phyloP scores from a whole-genome alignment of 2,329 filamentous ascomycete genomes.

The Neonectria coccinea region DNA sequence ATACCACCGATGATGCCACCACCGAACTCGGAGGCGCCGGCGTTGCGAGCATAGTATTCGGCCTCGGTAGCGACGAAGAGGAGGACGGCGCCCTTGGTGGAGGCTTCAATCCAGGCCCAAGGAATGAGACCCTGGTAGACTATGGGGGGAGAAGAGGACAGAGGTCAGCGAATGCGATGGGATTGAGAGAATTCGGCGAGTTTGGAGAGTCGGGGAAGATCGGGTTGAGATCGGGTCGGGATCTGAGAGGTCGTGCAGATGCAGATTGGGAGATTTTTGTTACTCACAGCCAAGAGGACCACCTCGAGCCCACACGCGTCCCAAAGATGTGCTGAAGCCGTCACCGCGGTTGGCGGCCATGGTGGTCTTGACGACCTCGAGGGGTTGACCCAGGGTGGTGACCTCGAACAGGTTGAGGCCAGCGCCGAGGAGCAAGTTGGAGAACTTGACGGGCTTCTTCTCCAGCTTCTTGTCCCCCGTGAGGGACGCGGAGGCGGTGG shows the following conservation, averaged over 20 bases:
- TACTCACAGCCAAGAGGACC: conserved; percentile 92
- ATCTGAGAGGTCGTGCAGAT: background rate
- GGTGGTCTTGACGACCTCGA: conserved; percentile 99
- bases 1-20: conserved; percentile 93
- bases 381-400: conserved; percentile 76
- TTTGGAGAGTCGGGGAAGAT: background rate
- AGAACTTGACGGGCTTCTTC: conserved; percentile 99
- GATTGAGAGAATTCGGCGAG: conserved; percentile 7
- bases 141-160: conserved; percentile 54
- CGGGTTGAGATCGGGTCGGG: background rate
- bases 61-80: conserved; percentile 99
- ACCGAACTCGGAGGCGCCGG: conserved; percentile 87
- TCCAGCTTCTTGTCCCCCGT: conserved; percentile 71
- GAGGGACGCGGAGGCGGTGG: conserved; percentile 65
- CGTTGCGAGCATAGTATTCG: conserved; percentile 89
- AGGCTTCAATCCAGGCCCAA: conserved; percentile 99
- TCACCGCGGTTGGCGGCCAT: conserved; percentile 98
- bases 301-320: conserved; percentile 92
- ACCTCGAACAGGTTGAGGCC: conserved; percentile 97
- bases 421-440: conserved; percentile 94
- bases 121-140: conserved; percentile 99
- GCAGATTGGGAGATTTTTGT: background rate
- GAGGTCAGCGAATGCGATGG: conserved; percentile 41
- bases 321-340: conserved; percentile 83
- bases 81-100: conserved; percentile 98